Evolutionary conservation across 2,329 filamentous ascomycete species (phyloP).

Genomic region (Cladosporium colombiae): DNA sequence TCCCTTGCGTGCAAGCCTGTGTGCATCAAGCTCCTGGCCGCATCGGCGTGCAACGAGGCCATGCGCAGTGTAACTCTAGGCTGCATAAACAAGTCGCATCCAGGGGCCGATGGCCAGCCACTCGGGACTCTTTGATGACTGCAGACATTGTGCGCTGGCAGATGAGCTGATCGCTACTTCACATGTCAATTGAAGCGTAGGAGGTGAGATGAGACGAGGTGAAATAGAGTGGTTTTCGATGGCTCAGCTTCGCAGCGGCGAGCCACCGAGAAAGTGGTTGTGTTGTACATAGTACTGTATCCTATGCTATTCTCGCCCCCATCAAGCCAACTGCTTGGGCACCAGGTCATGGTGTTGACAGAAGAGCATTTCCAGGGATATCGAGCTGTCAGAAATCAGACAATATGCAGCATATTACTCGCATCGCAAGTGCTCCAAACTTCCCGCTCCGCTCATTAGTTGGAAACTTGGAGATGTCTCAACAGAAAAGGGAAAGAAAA

Average conservation of each 20-base stretch:
- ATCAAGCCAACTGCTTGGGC: not conserved
- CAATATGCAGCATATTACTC: constrained; percentile 15
- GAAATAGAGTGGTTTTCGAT: not conserved
- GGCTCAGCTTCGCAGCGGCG: constrained; percentile 8
- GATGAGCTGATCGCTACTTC: not conserved
- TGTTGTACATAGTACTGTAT: constrained; percentile 21
- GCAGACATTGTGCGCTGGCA: constrained; percentile 3
- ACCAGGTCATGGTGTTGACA: not conserved
- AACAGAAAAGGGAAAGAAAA: constrained; percentile 6
- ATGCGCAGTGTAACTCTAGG: not conserved
- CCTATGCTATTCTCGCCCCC: constrained; percentile 15
- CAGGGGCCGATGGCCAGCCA: not conserved
- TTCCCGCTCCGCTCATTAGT: constrained; percentile 17
- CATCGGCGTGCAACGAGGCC: not conserved
- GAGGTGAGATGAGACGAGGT: not conserved
- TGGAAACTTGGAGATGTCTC: constrained; percentile 12
- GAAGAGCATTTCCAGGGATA: not conserved
- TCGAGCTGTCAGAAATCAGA: constrained; percentile 5
- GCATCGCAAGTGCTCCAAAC: not conserved
- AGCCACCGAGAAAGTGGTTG: not conserved
- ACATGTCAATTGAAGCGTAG: not conserved
- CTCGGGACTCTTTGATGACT: not conserved
- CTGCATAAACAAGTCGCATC: not conserved
- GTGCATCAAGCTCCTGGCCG: too few relatives aligned
- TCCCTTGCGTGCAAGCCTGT: constrained; percentile 5